Evolutionary conservation across 768 basidiomycete species (phyloP).

Genomic region (Lentinula raphanica): DNA sequence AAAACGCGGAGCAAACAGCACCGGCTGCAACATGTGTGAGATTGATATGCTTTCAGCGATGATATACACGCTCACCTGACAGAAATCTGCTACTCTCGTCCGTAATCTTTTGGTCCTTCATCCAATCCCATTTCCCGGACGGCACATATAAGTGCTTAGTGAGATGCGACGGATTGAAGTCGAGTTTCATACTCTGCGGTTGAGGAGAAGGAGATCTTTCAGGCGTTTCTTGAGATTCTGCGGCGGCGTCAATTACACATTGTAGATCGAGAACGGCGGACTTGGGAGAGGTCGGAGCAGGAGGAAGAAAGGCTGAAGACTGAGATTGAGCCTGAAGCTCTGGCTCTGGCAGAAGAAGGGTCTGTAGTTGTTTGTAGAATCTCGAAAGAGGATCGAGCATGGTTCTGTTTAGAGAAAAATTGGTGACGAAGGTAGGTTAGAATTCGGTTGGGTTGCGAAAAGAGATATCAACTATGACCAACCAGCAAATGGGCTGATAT

Average conservation of each 20-base stretch:
- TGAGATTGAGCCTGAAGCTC: background rate
- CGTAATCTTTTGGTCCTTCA: slow-evolving; percentile 9
- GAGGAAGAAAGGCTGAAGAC: background rate
- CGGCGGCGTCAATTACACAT: background rate
- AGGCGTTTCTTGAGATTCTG: background rate
- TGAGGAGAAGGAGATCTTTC: background rate
- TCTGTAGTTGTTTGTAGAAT: slow-evolving; percentile 4
- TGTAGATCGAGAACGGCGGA: background rate
- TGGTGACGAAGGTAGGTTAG: background rate
- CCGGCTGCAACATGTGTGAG: slow-evolving; percentile 19
- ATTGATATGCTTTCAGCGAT: background rate
- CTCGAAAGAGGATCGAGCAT: background rate
- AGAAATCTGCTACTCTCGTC: slow-evolving; percentile 12
- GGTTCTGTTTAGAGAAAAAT: background rate
- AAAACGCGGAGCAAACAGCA: slow-evolving; percentile 29
- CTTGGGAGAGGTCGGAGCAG: background rate
- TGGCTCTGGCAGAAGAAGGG: background rate
- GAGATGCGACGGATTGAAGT: background rate
- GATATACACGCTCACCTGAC: slow-evolving; percentile 10
- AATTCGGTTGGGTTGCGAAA: background rate
- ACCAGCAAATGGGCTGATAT: background rate
- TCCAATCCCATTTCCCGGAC: slow-evolving; percentile 17
- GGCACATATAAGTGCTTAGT: slow-evolving; percentile 12
- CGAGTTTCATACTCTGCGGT: background rate
- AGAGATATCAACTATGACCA: background rate